phyloP scores from a whole-genome alignment of 139 green algal species.

The Chlamydomonas sphaeroides region DNA sequence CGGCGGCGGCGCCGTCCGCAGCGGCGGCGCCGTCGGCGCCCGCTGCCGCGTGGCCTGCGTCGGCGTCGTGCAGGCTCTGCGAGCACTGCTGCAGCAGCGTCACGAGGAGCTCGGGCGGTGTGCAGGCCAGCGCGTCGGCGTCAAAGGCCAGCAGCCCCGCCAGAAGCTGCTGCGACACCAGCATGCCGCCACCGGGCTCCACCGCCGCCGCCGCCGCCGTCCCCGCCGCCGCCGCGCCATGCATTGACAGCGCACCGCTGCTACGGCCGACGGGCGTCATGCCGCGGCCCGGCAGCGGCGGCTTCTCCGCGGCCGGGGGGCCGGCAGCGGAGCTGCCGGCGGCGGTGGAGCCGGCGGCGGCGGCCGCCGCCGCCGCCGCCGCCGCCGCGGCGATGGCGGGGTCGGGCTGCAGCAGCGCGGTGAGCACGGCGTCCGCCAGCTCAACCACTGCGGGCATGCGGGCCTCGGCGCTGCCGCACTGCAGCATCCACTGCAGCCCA shows the following conservation, averaged over 20 bases:
- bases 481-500: constrained; percentile 46
- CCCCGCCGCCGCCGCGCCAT: too few relatives aligned
- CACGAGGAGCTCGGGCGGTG: constrained; percentile 49
- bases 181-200: constrained; percentile 17
- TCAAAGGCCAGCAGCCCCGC: constrained; percentile 18
- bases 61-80: background rate
- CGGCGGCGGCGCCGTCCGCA: background rate
- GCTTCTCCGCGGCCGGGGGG: background rate
- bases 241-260: too few relatives aligned
- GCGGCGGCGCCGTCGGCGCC: background rate
- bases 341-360: background rate
- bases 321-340: background rate
- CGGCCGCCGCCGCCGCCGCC: background rate
- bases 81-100: constrained; percentile 33
- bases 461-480: constrained; percentile 19
- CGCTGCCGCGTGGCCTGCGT: background rate
- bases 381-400: background rate
- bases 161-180: constrained; percentile 39
- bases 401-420: constrained; percentile 20
- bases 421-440: constrained; percentile 39
- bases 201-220: too few relatives aligned
- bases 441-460: constrained; percentile 23
- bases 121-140: constrained; percentile 18
- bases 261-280: too few relatives aligned
- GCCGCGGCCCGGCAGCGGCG: background rate